These are phyloP conservation scores for Diplosphaera chodatii DNA, from an alignment of 139 green algal genomes.

Conservation along the genomic window DNA sequence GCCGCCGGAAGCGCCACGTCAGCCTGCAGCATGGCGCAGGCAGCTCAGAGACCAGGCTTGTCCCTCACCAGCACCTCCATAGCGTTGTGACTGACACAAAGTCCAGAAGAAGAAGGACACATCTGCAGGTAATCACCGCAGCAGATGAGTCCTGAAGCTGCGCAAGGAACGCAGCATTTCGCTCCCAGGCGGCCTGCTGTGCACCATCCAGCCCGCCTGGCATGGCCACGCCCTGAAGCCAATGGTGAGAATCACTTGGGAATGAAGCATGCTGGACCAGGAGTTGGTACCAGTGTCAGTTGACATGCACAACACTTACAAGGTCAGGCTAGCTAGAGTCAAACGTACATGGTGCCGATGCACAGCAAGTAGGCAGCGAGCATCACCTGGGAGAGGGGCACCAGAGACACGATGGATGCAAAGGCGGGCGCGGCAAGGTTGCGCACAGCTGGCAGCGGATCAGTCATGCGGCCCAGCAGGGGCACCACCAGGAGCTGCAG, in stretches of 20 bases:
- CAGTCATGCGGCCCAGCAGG: conserved; percentile 82
- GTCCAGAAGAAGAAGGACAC: too few relatives aligned
- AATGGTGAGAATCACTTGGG: too few relatives aligned
- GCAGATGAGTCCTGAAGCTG: conserved; percentile 85
- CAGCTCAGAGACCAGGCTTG: too few relatives aligned
- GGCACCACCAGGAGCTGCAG: conserved; percentile 78
- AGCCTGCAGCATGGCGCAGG: too few relatives aligned
- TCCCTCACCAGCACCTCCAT: too few relatives aligned
- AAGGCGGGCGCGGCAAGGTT: conserved; percentile 63
- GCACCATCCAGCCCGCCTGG: conserved; percentile 54
- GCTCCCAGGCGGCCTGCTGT: conserved; percentile 30
- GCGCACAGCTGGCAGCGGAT: conserved; percentile 55
- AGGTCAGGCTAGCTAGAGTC: too few relatives aligned
- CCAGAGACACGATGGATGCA: conserved; percentile 71
- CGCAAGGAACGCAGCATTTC: conserved; percentile 74
- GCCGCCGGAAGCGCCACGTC: conserved; percentile 63
- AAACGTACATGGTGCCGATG: too few relatives aligned
- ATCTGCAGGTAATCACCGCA: too few relatives aligned
- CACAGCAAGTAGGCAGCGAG: background rate
- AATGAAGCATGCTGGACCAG: too few relatives aligned
- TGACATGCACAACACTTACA: too few relatives aligned
- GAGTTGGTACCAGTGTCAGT: too few relatives aligned
- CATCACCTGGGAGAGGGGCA: conserved; percentile 73
- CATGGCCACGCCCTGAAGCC: conserved; percentile 40
- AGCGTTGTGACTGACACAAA: too few relatives aligned